Base-by-base conservation (phyloP, 495 filamentous ascomycete species). In the Podospora tetraspora region DNA sequence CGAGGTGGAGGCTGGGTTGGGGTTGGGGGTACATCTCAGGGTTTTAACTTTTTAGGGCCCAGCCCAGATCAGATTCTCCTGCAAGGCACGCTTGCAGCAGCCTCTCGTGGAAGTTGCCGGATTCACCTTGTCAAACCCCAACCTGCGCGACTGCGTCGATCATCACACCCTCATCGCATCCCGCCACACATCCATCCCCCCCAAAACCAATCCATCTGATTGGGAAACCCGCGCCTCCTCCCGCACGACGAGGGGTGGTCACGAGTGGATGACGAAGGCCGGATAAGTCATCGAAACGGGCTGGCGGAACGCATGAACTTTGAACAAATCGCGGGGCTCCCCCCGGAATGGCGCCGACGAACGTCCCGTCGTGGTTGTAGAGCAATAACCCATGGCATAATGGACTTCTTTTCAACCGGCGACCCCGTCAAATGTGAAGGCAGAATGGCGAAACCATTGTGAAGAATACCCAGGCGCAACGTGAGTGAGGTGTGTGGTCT, bases 181-280 rank as follows among this genome's bases (percentile, higher is more conserved):
- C 32, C 32, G 12, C 3, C 32, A 37, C 32, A 12, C 32, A 37
- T 52, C 32, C 32, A 29, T 56, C 8, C 66, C 57, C 21, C 32
- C 66, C 16, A 23, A 24, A 69, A 8, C 30, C 57, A 16, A 16
- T 56, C 56, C 67, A 30, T 61, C 60, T 64, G 67, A 64, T 69
- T 69, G 67, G 67, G 56, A 59, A 30, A n/a, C 52, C 24, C 57
- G 27, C 64, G 22, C 21, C 32, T 63, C n/a, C 16, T 25, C 29
- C 59, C 32, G 57, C n/a, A n/a, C 43, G 13, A 29, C 24, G 57
- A 64, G 62, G 37, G 62, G 23, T 34, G 62, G 62, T 21, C 43
- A n/a, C 43, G 43, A 52, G 43, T 52, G 43, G 43, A 52, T 52
- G 43, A 52, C 43, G 19, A n/a, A 8, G 43, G 7, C 16, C 43